A percentile compares a stretch with the other conserved stretches of the same genome.
Evolutionary conservation across 2,329 filamentous ascomycete species (phyloP).

Genomic region (Aspergillus proliferans): DNA sequence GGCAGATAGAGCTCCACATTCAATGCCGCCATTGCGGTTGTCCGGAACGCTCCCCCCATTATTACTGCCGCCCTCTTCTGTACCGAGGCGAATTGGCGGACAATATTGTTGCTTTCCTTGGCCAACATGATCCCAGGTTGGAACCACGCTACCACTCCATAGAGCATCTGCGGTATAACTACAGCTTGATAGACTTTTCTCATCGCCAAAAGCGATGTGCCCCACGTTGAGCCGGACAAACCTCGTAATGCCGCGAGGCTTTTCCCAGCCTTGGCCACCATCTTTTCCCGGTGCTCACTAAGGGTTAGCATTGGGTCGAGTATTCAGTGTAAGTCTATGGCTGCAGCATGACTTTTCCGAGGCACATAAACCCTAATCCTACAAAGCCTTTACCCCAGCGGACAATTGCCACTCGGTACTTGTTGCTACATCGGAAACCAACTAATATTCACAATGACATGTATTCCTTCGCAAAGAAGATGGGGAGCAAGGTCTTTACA

Average conservation of each 20-base stretch:
- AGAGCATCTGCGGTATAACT: constrained; percentile 25
- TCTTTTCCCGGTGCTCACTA: background rate
- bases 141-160: background rate
- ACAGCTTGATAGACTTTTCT: constrained; percentile 20
- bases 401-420: no score
- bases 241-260: constrained; percentile 4
- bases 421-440: no score
- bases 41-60: constrained; percentile 9
- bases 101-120: background rate
- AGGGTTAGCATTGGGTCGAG: constrained; percentile 5
- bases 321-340: no score
- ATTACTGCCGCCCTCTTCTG: constrained; percentile 8
- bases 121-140: background rate
- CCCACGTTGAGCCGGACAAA: constrained; percentile 6
- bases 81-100: constrained; percentile 4
- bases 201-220: constrained; percentile 7
- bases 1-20: constrained; percentile 5
- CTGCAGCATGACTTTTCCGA: no score
- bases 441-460: no score
- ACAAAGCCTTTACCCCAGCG: no score
- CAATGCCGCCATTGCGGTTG: constrained; percentile 3
- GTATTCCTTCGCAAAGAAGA: no score
- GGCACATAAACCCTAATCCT: no score
- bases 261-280: constrained; percentile 2
- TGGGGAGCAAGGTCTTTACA: no score